Base-by-base conservation (phyloP, 805 yeast genomes). In the Saturnispora galanensis region DNA sequence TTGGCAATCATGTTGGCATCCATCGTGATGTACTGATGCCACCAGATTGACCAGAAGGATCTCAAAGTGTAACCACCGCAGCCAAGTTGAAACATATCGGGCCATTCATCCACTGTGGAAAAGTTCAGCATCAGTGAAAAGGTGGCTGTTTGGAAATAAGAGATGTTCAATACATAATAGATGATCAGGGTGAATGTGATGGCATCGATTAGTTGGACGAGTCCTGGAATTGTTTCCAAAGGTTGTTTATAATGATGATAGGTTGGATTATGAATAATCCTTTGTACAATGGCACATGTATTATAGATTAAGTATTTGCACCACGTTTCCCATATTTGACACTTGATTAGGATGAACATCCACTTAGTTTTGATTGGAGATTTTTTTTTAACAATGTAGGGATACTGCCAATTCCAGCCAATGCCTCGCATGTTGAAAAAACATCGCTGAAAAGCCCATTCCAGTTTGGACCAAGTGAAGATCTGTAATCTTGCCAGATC, bases 11-110 rank as follows among this genome's bases (percentile, higher is more conserved):
- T 9, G 9, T 41, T 39, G 3, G 48, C 31, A 31, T 47, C 50
- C 21, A 45, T 29, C 8, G 51, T 38, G 16, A 47, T 33, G 31
- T 41, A 44, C 36, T 49, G 51, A 35, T 49, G 52, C 52, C 52
- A 49, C 48, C 50, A 47, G 16, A 31, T 7, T 9, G 47, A 31
- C 52, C 52, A 49, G 31, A 49, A 49, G 1, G 35, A 18, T 28
- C 37, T 16, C 40, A 49, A 36, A 6, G 36, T 15, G 10, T 16
- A 37, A 2, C 44, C 48, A 8, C 37, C 37, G n/a, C 16, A 9
- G 11, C 41, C 38, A 5, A 47, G 4, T 18, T 47, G 45, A 34
- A 49, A 49, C 42, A 36, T 36, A 28, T 31, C 42, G 4, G 52
- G 52, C 49, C 49, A 49, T 7, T 49, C 44, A 12, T 47, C 42